Conservation (phyloP, 495 filamentous ascomycete species). For the Annulohypoxylon maeteangense region DNA sequence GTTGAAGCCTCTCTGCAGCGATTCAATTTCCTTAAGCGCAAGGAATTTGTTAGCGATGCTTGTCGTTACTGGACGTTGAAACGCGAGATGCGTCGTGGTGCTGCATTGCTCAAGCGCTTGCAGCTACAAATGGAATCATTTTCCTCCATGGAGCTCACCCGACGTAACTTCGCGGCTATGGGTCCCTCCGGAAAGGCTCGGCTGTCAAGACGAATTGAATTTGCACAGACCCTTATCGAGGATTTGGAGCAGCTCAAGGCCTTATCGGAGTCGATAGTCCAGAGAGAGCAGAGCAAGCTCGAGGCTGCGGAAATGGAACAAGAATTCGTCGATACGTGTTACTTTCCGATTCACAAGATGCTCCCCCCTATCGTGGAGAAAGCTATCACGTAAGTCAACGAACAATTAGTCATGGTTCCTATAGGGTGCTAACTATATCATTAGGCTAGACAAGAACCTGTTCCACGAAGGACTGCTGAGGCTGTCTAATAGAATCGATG, state of each 20-base stretch:
- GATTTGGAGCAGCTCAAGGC: slow-evolving; percentile 79
- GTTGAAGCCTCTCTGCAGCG: slow-evolving; percentile 81
- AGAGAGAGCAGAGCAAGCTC: slow-evolving; percentile 78
- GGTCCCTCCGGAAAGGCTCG: slow-evolving; percentile 82
- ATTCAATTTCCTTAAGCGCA: slow-evolving; percentile 84
- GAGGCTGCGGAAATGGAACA: slow-evolving; percentile 78
- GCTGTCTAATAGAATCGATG: slow-evolving; percentile 72
- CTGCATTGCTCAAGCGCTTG: slow-evolving; percentile 88
- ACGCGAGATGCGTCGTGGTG: slow-evolving; percentile 89
- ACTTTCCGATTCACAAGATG: slow-evolving; percentile 85
- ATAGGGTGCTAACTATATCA: slow-evolving; percentile 41
- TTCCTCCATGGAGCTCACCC: slow-evolving; percentile 93
- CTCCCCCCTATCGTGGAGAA: slow-evolving; percentile 84
- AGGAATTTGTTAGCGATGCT: slow-evolving; percentile 89
- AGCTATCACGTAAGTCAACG: slow-evolving; percentile 68
- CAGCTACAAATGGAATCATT: slow-evolving; percentile 96
- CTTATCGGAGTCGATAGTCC: slow-evolving; percentile 73
- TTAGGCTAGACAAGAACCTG: slow-evolving; percentile 78
- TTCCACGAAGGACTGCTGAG: slow-evolving; percentile 73
- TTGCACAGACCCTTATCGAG: slow-evolving; percentile 76
- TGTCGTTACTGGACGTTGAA: slow-evolving; percentile 99
- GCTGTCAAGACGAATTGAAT: slow-evolving; percentile 85
- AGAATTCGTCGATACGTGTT: slow-evolving; percentile 83
- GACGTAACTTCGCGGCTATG: slow-evolving; percentile 92
- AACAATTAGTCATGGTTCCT: background rate